Base-by-base conservation (phyloP, 768 basidiomycete genomes). In the Asterophora lycoperdoides region DNA sequence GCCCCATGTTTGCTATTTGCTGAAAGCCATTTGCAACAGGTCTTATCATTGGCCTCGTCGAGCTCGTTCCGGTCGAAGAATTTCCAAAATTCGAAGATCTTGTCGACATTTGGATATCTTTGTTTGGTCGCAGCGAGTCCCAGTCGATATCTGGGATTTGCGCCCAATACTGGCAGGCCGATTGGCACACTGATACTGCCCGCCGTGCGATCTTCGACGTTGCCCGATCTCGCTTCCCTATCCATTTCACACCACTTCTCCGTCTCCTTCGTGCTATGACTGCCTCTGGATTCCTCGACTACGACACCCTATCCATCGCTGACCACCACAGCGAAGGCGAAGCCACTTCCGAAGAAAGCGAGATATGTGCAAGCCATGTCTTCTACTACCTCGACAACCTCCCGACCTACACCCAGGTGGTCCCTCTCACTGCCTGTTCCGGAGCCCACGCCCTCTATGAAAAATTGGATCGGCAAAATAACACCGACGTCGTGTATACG, bases 161-260 rank as follows among this genome's bases (percentile, higher is more conserved):
- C 54, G 70, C 76, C 5, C 89, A 93, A 56, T 94, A 81, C 64
- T 97, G 93, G 92, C 74, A 82, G 45, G 73, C 70, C 1, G 91
- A 93, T 59, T 88, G 83, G 80, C 69, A 80, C 33, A 72, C 76
- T 32, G 80, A 80, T 40, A 74, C 77, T 3, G 69, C 83, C 15
- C 86, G 92, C 26, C 79, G 86, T 20, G 86, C 88, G 30, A 78
- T 94, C 42, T 78, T 97, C 46, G 91, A 93, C 52, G 82, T 91
- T 18, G 81, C 87, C 6, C 78, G 87, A 3, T 79, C 86, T 8
- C 80, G 89, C 2, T 97, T 93, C 66, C 93, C 93, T 2, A 77
- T 90, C 26, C 83, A 91, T 46, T 75, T 86, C 53, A 72, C 75
- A 19, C 80, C 84, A 0, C 77, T 94, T 17, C 62, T 89, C 34